A percentile compares a stretch with the other conserved stretches of the same genome.
phyloP scores from a whole-genome alignment of 2,329 filamentous ascomycete genomes.

The Gaeumannomyces sp. region DNA sequence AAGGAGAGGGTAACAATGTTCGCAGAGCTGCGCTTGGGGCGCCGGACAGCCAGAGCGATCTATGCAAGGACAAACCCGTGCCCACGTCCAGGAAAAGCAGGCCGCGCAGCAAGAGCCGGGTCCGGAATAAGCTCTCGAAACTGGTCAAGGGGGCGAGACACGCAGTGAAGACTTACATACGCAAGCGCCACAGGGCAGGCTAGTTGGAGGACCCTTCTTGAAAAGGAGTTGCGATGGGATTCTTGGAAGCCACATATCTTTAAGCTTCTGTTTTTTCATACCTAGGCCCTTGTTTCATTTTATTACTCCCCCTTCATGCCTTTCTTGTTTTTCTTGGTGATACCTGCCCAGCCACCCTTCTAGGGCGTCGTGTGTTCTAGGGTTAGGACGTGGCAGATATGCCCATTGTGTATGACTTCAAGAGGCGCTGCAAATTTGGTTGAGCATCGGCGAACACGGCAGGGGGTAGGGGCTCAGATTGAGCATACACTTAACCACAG shows the following conservation, averaged over 20 bases:
- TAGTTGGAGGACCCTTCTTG: slow-evolving; percentile 1
- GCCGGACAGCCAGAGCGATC: background rate
- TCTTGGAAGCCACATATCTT: background rate
- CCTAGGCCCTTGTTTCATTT: background rate
- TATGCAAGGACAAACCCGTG: background rate
- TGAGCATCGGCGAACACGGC: background rate
- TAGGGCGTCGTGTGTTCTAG: background rate
- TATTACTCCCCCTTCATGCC: background rate
- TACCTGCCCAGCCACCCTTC: background rate
- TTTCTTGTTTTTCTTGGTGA: background rate
- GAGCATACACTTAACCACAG: background rate
- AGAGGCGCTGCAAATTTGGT: background rate
- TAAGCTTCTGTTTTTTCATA: background rate
- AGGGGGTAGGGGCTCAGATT: background rate
- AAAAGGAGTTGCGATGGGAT: background rate
- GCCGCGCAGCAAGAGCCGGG: slow-evolving; percentile 1
- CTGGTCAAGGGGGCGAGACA: slow-evolving; percentile 11
- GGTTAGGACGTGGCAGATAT: background rate
- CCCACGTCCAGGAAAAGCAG: background rate
- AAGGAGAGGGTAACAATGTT: background rate
- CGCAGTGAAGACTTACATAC: slow-evolving; percentile 1
- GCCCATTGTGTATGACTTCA: background rate
- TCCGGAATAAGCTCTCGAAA: slow-evolving; percentile 10
- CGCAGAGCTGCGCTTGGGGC: background rate
- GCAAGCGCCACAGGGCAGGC: background rate